These are phyloP conservation scores for Pseudopyrenochaeta lycopersici DNA, from an alignment of 2,329 filamentous ascomycete genomes.

Conservation along the genomic window DNA sequence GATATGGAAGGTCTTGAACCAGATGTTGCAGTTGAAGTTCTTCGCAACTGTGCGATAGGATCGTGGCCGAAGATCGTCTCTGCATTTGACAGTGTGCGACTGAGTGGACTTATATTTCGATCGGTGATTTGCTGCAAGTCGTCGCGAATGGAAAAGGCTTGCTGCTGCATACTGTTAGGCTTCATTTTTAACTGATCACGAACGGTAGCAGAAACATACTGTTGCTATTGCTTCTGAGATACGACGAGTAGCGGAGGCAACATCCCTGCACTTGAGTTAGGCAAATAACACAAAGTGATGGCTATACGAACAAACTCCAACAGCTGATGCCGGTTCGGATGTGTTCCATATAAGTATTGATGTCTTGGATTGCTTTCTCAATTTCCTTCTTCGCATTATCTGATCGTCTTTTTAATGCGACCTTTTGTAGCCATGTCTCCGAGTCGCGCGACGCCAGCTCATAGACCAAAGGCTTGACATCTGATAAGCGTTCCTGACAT, in stretches of 20 bases:
- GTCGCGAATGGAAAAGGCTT: neutral
- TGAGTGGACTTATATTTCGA: neutral
- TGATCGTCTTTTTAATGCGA: slow-evolving; percentile 10
- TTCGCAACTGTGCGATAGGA: neutral
- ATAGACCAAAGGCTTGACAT: slow-evolving; percentile 10
- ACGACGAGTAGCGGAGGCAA: slow-evolving; percentile 5
- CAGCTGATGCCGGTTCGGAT: slow-evolving; percentile 6
- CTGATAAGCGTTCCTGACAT: slow-evolving; percentile 9
- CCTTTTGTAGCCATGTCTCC: slow-evolving; percentile 15
- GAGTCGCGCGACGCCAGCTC: slow-evolving; percentile 13
- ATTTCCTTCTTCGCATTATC: slow-evolving; percentile 18
- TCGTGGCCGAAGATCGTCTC: slow-evolving; percentile 15
- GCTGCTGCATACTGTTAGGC: neutral
- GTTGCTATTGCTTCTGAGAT: slow-evolving; percentile 10
- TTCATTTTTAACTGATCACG: no score
- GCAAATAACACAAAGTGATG: neutral
- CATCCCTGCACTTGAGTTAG: neutral
- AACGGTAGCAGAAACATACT: neutral
- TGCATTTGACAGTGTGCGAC: slow-evolving; percentile 12
- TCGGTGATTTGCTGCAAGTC: neutral
- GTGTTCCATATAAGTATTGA: slow-evolving; percentile 13
- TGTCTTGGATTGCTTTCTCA: slow-evolving; percentile 16
- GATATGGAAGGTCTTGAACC: slow-evolving; percentile 11
- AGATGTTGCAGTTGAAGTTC: slow-evolving; percentile 8
- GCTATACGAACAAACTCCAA: slow-evolving; percentile 2